Base-by-base conservation (phyloP, 345 rosid genomes). In the Boechera retrofracta region DNA sequence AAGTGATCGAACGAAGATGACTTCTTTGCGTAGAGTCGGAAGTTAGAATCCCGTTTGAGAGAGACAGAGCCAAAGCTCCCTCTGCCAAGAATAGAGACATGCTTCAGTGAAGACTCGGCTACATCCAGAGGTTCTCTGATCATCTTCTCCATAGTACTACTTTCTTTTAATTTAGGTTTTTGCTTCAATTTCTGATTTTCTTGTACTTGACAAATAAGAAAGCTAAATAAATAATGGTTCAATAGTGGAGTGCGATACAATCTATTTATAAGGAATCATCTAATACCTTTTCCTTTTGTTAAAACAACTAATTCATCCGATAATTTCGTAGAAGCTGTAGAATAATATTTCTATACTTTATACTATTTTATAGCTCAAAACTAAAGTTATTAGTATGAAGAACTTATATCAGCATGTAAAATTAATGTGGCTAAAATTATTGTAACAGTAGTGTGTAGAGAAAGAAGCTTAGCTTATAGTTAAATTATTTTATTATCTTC, bases 31-130 rank as follows among this genome's bases (percentile, higher is more conserved):
- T 42, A 33, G 16, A 31, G 15, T 7, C 36, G 62, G 2, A 18
- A 28, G 11, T 47, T 12, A 1, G 24, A 5, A 21, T 35, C 58
- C 5, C 4, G 36, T 26, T 29, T 8, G 47, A 71, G 67, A 18
- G 67, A 5, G 2, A 60, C 47, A 7, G 35, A 48, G 1, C 75
- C 75, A 15, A 11, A 71, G 11, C 75, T 5, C 7, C 75, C 75
- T 58, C 24, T 35, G 26, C 67, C 75, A 7, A 71, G 75, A 47
- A 71, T 2, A 33, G 26, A 35, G 4, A 55, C 54, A 9, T 7
- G 29, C 53, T 16, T 59, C 16, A 52, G 3, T 21, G 48, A 49
- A 10, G 32, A 49, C 33, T 66, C 45, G 12, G 13, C 12, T 9
- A 10, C 16, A 16, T 5, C 6, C n/a, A 42, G 47, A 12, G n/a